phyloP scores from a whole-genome alignment of 495 filamentous ascomycete species.

The Articulospora tetracladia region DNA sequence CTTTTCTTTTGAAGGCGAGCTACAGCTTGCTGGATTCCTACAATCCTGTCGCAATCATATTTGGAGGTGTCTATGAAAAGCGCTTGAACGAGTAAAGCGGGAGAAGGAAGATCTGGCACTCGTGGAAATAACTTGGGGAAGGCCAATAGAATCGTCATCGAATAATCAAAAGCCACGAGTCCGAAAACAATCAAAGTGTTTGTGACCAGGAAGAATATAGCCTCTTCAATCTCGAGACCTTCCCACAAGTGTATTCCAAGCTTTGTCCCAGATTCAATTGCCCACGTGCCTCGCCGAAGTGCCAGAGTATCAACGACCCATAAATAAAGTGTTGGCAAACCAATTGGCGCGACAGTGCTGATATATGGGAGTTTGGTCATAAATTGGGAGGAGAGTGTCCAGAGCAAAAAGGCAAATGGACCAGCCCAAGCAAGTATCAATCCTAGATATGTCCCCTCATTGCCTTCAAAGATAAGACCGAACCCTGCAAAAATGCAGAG shows the following conservation, averaged over 20 bases:
- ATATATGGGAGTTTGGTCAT: conserved; percentile 48
- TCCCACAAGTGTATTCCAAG: conserved; percentile 53
- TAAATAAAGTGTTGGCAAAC: conserved; percentile 59
- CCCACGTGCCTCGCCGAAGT: conserved; percentile 59
- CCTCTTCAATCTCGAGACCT: conserved; percentile 65
- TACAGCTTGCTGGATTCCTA: conserved; percentile 51
- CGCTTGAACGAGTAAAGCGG: conserved; percentile 39
- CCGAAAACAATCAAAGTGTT: conserved; percentile 63
- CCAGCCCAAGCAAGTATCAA: conserved; percentile 64
- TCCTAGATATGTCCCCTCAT: conserved; percentile 55
- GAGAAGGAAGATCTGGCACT: conserved; percentile 38
- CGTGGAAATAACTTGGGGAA: conserved; percentile 47
- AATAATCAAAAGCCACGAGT: conserved; percentile 60
- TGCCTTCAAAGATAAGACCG: conserved; percentile 35
- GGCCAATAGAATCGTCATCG: conserved; percentile 50
- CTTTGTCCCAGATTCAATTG: conserved; percentile 59
- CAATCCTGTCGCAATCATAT: conserved; percentile 49
- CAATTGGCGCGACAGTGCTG: conserved; percentile 50
- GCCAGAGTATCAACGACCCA: conserved; percentile 64
- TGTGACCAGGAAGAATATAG: conserved; percentile 62
- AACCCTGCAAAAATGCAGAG: conserved; percentile 33
- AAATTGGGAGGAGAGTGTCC: conserved; percentile 56
- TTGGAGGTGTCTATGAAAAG: conserved; percentile 34
- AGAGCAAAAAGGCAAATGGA: conserved; percentile 58
- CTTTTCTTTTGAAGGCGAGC: conserved; percentile 52